Evolutionary conservation across 768 basidiomycete genomes (phyloP), one percentile per base, ranked within the genome.

Genomic region (Amylocystis lapponica): DNA sequence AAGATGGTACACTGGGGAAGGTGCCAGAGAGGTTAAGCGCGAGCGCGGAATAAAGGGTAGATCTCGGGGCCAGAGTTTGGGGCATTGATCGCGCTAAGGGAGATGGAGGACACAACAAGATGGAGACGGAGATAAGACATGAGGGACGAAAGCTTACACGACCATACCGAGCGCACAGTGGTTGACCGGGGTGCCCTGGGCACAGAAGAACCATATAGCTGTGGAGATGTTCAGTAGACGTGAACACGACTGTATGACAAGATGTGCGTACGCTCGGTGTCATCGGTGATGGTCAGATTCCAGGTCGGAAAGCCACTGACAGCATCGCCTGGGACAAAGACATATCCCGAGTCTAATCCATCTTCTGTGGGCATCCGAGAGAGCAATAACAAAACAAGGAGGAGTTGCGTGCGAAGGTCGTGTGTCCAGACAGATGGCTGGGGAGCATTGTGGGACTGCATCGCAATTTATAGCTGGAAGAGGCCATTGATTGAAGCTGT

Each of bases 191-290:
- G 34, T 0, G n/a, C 66, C 56, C 54, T 74, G 74, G 47, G 75
- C 74, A 65, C 78, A 80, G 69, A 64, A 79, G 68, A 78, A 77
- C 73, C 74, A 80, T 34, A 79, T 67, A 4, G 76, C 76, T 63
- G 42, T 65, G 27, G 10, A 23, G 27, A 19, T 22, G 25, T 22
- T 8, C 39, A 25, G 44, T 36, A 33, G 36, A 13, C 25, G 19
- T 14, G 19, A 43, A 8, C 6, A 36, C 11, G n/a, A 36, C 21
- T 1, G 19, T 4, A 19, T 5, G 27, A 29, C 12, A 7, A 17
- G 3, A 19, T 4, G 10, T 6, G 59, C 73, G 50, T 43, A 76
- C 76, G 76, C 44, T 59, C 62, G 5, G 59, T 41, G 46, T 62
- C 67, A 48, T 79, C 54, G 0, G 72, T 72, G 46, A 81, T 66